Evolutionary conservation across 2,329 filamentous ascomycete genomes (phyloP).

Genomic region (Fusarium nematophilum): DNA sequence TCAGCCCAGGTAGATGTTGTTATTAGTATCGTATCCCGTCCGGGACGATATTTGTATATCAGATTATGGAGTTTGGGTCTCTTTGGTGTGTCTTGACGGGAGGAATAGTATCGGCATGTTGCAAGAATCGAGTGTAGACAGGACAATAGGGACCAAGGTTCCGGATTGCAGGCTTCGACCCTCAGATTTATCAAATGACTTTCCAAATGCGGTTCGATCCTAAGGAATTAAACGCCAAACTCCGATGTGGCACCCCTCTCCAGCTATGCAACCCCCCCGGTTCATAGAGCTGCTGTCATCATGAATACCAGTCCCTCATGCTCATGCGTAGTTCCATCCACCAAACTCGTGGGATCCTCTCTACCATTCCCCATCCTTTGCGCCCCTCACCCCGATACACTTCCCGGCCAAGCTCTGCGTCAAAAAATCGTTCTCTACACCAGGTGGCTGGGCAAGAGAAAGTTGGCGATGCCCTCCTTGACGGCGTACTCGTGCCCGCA

Average conservation of each 20-base stretch:
- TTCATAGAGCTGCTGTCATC: not conserved
- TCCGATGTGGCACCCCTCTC: slow-evolving; percentile 30
- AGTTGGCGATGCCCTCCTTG: slow-evolving; percentile 97
- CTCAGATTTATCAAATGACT: slow-evolving; percentile 25
- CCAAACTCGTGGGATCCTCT: not conserved
- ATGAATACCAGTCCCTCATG: slow-evolving; percentile 6
- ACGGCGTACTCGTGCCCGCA: slow-evolving; percentile 95
- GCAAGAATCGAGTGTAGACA: slow-evolving; percentile 35
- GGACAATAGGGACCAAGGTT: slow-evolving; percentile 23
- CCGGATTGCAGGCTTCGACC: slow-evolving; percentile 13
- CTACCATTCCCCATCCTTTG: not conserved
- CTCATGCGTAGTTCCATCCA: too few relatives aligned
- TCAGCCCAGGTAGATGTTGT: slow-evolving; percentile 25
- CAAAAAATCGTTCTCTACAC: slow-evolving; percentile 58
- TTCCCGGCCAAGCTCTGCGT: not conserved
- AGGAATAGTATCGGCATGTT: slow-evolving; percentile 40
- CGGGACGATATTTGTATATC: slow-evolving; percentile 42
- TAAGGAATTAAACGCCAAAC: slow-evolving; percentile 41
- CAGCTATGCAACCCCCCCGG: not conserved
- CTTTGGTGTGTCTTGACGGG: slow-evolving; percentile 40
- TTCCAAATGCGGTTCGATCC: slow-evolving; percentile 27
- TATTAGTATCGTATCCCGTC: slow-evolving; percentile 16
- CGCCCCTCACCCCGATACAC: not conserved
- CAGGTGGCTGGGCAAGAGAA: slow-evolving; percentile 91
- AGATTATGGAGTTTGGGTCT: slow-evolving; percentile 47